phyloP scores from a whole-genome alignment of 257 asterid genomes.

The Schizonepeta tenuifolia region DNA sequence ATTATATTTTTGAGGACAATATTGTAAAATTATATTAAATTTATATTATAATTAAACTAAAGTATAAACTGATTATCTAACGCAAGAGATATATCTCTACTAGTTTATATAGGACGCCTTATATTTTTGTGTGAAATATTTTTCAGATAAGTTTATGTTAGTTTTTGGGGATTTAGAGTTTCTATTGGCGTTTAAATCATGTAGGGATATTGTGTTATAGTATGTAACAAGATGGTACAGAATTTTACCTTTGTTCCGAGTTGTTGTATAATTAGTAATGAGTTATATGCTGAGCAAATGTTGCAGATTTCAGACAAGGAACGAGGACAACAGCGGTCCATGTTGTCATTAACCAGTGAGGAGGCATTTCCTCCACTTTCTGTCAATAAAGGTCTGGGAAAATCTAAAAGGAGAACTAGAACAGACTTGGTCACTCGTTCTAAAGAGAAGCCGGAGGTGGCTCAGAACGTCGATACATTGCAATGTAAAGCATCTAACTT shows the following conservation, averaged over 20 bases:
- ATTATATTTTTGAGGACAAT: too few species aligned
- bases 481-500: conserved; percentile 23
- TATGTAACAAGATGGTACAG: neutral
- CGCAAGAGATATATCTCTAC: too few species aligned
- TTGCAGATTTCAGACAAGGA: conserved; percentile 21
- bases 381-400: neutral
- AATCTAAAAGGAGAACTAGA: conserved; percentile 38
- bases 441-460: conserved; percentile 23
- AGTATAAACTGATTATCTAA: too few species aligned
- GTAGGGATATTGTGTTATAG: neutral
- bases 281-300: conserved; percentile 18
- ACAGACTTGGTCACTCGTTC: conserved; percentile 26
- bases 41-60: too few species aligned
- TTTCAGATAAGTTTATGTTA: neutral
- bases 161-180: neutral
- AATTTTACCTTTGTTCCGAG: neutral
- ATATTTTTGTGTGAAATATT: neutral
- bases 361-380: conserved; percentile 40
- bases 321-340: neutral
- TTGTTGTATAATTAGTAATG: neutral
- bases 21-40: too few species aligned
- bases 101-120: neutral
- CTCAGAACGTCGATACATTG: neutral
- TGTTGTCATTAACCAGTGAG: conserved; percentile 17
- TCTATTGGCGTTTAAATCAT: neutral